These are phyloP conservation scores for Stachybotrys chartarum DNA, from an alignment of 2,329 filamentous ascomycete genomes.

Conservation along the genomic window DNA sequence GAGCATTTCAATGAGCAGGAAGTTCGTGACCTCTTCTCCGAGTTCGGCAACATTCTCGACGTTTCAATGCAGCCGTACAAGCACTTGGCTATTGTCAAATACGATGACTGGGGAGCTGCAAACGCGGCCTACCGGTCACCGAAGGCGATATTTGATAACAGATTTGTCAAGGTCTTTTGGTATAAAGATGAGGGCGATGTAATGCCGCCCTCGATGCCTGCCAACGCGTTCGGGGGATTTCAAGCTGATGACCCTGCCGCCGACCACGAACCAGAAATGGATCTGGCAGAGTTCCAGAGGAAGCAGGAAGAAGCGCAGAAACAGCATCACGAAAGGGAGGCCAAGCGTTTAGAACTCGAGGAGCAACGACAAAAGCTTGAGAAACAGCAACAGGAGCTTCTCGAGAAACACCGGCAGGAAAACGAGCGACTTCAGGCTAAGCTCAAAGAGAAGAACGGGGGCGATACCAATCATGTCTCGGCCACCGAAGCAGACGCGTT, in stretches of 20 bases:
- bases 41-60: slow-evolving; percentile 61
- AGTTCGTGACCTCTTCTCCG: slow-evolving; percentile 61
- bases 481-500: slow-evolving; percentile 53
- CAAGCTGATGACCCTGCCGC: slow-evolving; percentile 10
- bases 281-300: slow-evolving; percentile 61
- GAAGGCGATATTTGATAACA: slow-evolving; percentile 76
- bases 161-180: slow-evolving; percentile 83
- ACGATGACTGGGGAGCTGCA: slow-evolving; percentile 56
- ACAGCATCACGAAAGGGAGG: slow-evolving; percentile 56
- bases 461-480: slow-evolving; percentile 14
- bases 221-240: slow-evolving; percentile 17
- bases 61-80: slow-evolving; percentile 61
- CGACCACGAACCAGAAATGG: slow-evolving; percentile 46
- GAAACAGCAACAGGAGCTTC: slow-evolving; percentile 52
- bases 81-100: slow-evolving; percentile 63
- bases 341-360: slow-evolving; percentile 56
- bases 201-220: slow-evolving; percentile 15
- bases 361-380: slow-evolving; percentile 57
- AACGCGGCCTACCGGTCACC: slow-evolving; percentile 67
- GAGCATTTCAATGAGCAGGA: slow-evolving; percentile 59
- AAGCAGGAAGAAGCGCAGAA: slow-evolving; percentile 69
- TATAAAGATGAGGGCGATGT: slow-evolving; percentile 46
- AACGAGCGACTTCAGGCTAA: slow-evolving; percentile 58
- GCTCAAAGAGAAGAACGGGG: slow-evolving; percentile 25
- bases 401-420: slow-evolving; percentile 59